These are phyloP conservation scores for Pestalotiopsis sp. DNA, from an alignment of 2,329 filamentous ascomycete species.

Conservation along the genomic window DNA sequence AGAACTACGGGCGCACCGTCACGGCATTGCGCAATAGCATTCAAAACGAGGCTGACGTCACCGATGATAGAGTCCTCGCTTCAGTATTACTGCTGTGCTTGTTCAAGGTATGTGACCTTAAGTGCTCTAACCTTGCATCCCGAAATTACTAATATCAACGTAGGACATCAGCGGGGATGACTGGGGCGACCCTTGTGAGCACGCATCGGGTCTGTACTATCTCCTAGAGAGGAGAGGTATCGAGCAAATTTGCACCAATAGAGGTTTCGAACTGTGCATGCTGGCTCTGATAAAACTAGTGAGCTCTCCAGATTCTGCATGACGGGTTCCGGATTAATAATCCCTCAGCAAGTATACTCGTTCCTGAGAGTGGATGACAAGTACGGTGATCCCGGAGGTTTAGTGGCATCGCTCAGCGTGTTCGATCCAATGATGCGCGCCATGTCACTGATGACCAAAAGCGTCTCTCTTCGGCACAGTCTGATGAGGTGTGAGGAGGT, in stretches of 20 bases:
- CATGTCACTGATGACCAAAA: conserved; percentile 1
- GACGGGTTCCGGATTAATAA: not conserved
- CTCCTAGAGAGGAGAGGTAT: conserved; percentile 31
- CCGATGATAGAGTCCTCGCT: conserved; percentile 31
- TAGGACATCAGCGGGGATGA: conserved; percentile 34
- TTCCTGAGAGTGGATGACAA: conserved; percentile 31
- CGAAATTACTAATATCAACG: conserved; percentile 7
- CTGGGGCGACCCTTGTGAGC: conserved; percentile 28
- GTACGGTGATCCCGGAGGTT: conserved; percentile 23
- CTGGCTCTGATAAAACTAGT: conserved; percentile 31
- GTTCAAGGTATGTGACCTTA: conserved; percentile 21
- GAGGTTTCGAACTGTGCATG: conserved; percentile 31
- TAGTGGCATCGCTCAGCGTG: not conserved
- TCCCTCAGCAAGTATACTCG: conserved; percentile 31
- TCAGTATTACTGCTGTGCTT: conserved; percentile 32
- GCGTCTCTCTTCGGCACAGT: not conserved
- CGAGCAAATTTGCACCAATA: conserved; percentile 29
- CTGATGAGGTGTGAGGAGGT: not conserved
- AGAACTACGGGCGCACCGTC: conserved; percentile 30
- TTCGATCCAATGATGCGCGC: conserved; percentile 5
- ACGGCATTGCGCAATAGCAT: conserved; percentile 28
- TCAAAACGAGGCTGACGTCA: conserved; percentile 21
- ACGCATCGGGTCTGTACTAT: conserved; percentile 33
- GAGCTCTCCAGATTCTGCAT: conserved; percentile 14
- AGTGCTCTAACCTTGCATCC: conserved; percentile 7